Evolutionary conservation across 345 rosid genomes (phyloP), one percentile per base, ranked within the genome.

Genomic region (Sonneratia alba): DNA sequence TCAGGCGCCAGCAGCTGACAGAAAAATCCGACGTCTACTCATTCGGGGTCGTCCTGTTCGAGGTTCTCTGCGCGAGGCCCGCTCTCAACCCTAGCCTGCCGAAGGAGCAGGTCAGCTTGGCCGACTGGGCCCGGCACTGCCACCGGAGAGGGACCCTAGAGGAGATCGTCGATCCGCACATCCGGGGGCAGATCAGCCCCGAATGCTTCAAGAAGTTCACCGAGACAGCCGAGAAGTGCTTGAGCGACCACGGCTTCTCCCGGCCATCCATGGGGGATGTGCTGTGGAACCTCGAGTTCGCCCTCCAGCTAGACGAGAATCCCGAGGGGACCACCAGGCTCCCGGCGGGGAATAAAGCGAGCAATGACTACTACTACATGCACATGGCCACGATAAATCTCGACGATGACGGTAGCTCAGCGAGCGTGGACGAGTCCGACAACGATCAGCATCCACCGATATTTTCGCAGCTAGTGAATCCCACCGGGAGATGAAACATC

Each of bases 201-300:
- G 88, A 89, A 16, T 88, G 95, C 82, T 71, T 88, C 64, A 78
- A 80, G 80, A 85, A 87, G 70, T 93, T 89, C n/a, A 73, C 82
- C 0, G 93, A 89, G 22, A 83, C 85, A 0, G 95, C 97, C 5
- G 83, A 76, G 76, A 93, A 93, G 64, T 93, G 93, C 74, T 38
- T 93, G 51, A 75, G 84, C 0, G 96, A 91, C 45, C 77, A 77
- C 0, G 95, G 96, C 45, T 57, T 73, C 47, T 85, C 86, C 36
- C 89, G 98, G 8, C 98, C 97, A 2, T 67, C 89, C 0, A 93
- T 93, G 91, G 97, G 95, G 0, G 96, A 91, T 71, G 90, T 91
- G 49, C 71, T 91, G 53, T 86, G 97, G 96, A 89, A 83, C 68
- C 89, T 93, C 7, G 96, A 93, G 70, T 83, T 81, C 37, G 85